A percentile compares a stretch with the other conserved stretches of the same genome.
Conservation (phyloP, 192 early-diverging fungal species). For the Dimargaris verticillata region DNA sequence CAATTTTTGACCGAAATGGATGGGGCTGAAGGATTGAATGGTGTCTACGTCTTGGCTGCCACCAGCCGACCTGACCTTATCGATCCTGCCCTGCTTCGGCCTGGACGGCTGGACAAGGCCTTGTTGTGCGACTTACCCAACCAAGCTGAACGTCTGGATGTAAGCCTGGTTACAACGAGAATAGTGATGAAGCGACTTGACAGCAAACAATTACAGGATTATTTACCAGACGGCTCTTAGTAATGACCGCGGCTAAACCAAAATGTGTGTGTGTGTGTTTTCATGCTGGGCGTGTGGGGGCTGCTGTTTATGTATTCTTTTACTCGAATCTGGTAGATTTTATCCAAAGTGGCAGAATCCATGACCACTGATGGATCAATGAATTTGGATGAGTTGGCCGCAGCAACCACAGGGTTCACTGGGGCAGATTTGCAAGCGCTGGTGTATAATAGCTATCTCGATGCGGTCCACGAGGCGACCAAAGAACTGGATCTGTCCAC, state of each 20-base stretch:
- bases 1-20: slow-evolving; percentile 98
- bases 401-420: slow-evolving; percentile 52
- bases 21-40: slow-evolving; percentile 87
- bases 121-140: slow-evolving; percentile 75
- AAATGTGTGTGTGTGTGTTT: too few species aligned
- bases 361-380: slow-evolving; percentile 43
- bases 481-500: too few species aligned
- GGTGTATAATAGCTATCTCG: slow-evolving; percentile 81
- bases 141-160: slow-evolving; percentile 50
- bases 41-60: slow-evolving; percentile 93
- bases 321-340: slow-evolving; percentile 53
- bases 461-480: slow-evolving; percentile 63
- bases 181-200: too few species aligned
- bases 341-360: slow-evolving; percentile 53
- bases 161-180: too few species aligned
- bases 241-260: too few species aligned
- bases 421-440: slow-evolving; percentile 93
- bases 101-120: slow-evolving; percentile 68
- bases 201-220: too few species aligned
- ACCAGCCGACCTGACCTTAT: slow-evolving; percentile 65
- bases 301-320: neutral
- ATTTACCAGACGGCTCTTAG: too few species aligned
- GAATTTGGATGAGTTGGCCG: slow-evolving; percentile 44
- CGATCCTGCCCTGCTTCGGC: slow-evolving; percentile 63
- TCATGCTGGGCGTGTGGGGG: neutral